phyloP scores from a whole-genome alignment of 179 eudicot species.

The Corrigiola litoralis region DNA sequence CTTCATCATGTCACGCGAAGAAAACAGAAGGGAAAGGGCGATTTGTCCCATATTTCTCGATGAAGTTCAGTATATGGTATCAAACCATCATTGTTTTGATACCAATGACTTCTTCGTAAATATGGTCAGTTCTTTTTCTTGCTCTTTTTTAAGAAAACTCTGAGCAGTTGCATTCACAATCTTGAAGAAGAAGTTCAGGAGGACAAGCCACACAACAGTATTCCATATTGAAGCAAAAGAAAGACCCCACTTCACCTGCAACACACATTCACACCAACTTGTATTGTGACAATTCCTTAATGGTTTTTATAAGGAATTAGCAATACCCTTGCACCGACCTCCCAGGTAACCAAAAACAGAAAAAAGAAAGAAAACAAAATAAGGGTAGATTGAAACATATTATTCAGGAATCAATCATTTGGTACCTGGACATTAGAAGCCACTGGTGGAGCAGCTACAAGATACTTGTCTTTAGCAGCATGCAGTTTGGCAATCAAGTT shows the following conservation, averaged over 20 bases:
- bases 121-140: conserved; percentile 42
- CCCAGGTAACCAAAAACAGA: too few species aligned
- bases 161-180: conserved; percentile 89
- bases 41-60: background rate
- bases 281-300: too few species aligned
- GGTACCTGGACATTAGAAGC: conserved; percentile 61
- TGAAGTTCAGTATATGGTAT: background rate
- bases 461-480: conserved; percentile 67
- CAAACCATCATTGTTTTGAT: conserved; percentile 21
- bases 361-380: background rate
- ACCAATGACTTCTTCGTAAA: conserved; percentile 31
- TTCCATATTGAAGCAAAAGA: conserved; percentile 86
- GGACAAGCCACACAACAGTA: conserved; percentile 82
- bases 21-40: conserved; percentile 1
- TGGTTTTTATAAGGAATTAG: too few species aligned
- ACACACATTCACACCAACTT: background rate
- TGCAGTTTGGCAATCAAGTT: conserved; percentile 62
- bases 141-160: conserved; percentile 67
- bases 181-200: conserved; percentile 71
- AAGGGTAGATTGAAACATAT: background rate
- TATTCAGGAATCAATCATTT: background rate
- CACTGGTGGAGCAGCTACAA: conserved; percentile 53
- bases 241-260: conserved; percentile 75
- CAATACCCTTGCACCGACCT: too few species aligned
- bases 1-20: background rate